Evolutionary conservation across 352 stramenopile genomes (phyloP).

Genomic region (Phytophthora sansomeana): DNA sequence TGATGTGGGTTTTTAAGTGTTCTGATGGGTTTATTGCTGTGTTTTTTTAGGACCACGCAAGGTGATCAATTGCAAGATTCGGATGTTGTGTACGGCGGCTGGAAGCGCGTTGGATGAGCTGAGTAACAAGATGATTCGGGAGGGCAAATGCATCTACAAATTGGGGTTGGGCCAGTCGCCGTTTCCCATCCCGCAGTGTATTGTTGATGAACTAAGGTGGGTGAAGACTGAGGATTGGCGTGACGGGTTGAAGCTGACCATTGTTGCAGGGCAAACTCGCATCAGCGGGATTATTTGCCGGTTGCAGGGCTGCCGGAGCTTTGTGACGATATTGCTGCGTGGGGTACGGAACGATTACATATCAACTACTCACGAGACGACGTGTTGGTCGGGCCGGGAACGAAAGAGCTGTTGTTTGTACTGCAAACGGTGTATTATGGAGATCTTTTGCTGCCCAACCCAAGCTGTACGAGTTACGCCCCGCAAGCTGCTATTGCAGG

Average conservation of each 20-base stretch:
- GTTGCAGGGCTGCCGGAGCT: conserved; percentile 79
- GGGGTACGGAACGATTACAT: conserved; percentile 63
- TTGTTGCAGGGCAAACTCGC: conserved; percentile 68
- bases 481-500: conserved; percentile 88
- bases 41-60: conserved; percentile 67
- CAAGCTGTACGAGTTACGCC: conserved; percentile 88
- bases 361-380: conserved; percentile 78
- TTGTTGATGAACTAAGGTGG: conserved; percentile 88
- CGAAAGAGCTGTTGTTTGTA: conserved; percentile 90
- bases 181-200: conserved; percentile 88
- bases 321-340: conserved; percentile 80
- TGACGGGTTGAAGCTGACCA: conserved; percentile 5
- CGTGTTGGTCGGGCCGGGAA: conserved; percentile 88
- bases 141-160: conserved; percentile 88
- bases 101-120: conserved; percentile 85
- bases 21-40: conserved; percentile 7
- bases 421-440: conserved; percentile 91
- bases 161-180: conserved; percentile 86
- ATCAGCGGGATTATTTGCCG: conserved; percentile 86
- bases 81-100: conserved; percentile 82
- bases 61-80: conserved; percentile 90
- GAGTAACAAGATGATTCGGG: conserved; percentile 85
- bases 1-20: background rate
- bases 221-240: conserved; percentile 3
- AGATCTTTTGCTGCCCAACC: conserved; percentile 84